phyloP scores from a whole-genome alignment of 2,329 filamentous ascomycete species.

The Fusarium decemcellulare region DNA sequence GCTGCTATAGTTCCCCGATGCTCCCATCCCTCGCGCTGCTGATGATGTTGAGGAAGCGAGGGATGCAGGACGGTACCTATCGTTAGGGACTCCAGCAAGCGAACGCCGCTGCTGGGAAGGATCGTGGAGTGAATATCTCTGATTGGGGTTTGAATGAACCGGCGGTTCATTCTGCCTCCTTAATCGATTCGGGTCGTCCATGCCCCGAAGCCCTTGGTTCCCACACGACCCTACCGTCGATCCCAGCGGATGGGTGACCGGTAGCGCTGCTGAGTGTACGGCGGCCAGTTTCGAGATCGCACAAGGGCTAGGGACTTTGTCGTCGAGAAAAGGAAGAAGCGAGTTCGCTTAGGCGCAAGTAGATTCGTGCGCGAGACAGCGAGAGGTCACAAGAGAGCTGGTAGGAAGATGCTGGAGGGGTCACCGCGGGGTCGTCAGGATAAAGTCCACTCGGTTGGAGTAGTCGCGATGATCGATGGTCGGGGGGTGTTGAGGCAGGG shows the following conservation, averaged over 20 bases:
- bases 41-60: conserved; percentile 64
- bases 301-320: conserved; percentile 20
- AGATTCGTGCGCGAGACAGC: conserved; percentile 20
- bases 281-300: conserved; percentile 44
- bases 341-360: conserved; percentile 5
- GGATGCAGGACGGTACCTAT: conserved; percentile 64
- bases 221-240: conserved; percentile 69
- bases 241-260: conserved; percentile 75
- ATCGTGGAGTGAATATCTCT: conserved; percentile 67
- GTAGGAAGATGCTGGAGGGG: conserved; percentile 41
- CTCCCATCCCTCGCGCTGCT: conserved; percentile 65
- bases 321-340: conserved; percentile 15
- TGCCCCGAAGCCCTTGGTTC: conserved; percentile 71
- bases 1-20: conserved; percentile 68
- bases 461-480: conserved; percentile 45
- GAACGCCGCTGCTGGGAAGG: conserved; percentile 61
- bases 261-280: conserved; percentile 50
- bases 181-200: conserved; percentile 83
- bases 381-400: conserved; percentile 17
- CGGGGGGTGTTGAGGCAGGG: conserved; percentile 44
- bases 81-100: conserved; percentile 51
- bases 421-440: conserved; percentile 45
- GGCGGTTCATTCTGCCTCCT: conserved; percentile 83
- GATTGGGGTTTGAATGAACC: conserved; percentile 71
- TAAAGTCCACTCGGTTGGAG: conserved; percentile 43